Base-by-base conservation (phyloP, 495 filamentous ascomycete species). In the Podospora pseudopauciseta region DNA sequence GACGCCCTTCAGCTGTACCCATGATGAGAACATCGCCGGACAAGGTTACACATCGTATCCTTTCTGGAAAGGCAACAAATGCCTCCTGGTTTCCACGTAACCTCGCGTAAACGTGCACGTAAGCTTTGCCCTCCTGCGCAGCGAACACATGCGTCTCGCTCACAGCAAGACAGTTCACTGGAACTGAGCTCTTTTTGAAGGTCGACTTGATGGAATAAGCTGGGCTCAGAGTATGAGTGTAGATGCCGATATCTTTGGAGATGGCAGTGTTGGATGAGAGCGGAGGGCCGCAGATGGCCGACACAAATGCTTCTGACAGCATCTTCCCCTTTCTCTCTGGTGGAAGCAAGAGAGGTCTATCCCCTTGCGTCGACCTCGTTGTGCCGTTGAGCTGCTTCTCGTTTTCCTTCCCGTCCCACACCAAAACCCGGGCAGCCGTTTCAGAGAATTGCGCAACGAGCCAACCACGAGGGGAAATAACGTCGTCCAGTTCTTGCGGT, bases 121-220 rank as follows among this genome's bases (percentile, higher is more conserved):
- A 89, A 1, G 93, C 92, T 78, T 97, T 98, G 53, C 92, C 93
- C 16, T 87, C 85, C 75, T 99, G 95, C 7, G 91, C 94, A 2
- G 94, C 88, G 73, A 96, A 99, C 44, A 98, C 84, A 75, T 99
- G 95, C 23, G 89, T 89, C 54, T 87, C 83, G 75, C 86, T 97
- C 67, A 92, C 85, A 34, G 92, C 95, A 28, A 99, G 80, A 69
- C 91, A 89, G 78, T 93, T 92, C 59, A 85, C 80, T 26, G 88
- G 82, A 7, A 90, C 89, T 39, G 92, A 92, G 80, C 91, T 96
- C 81, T 96, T 97, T 85, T 97, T 98, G 86, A 96, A 96, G 69
- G 87, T 87, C 67, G 86, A 84, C 73, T 88, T 89, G 70, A 91
- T 84, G 6, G 86, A 83, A 65, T 88, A 85, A 60, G 87, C 81